These are phyloP conservation scores for Aethionema arabicum DNA, from an alignment of 345 rosid species.

Conservation along the genomic window DNA sequence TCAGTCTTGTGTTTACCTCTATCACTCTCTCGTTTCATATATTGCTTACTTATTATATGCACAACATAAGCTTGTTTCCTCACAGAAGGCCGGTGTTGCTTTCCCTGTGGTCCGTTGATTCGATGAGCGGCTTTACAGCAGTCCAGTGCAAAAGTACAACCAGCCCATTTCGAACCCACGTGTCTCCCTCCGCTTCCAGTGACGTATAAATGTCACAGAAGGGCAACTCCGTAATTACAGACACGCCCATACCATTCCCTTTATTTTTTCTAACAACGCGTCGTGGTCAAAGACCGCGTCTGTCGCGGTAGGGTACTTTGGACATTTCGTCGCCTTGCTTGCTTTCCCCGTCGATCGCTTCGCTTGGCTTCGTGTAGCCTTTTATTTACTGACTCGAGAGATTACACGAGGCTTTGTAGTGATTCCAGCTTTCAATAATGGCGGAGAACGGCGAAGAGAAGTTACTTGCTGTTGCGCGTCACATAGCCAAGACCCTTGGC, in stretches of 20 bases:
- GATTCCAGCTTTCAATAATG: conserved; percentile 27
- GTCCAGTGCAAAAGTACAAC: too few species aligned
- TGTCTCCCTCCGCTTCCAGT: too few species aligned
- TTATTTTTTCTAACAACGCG: conserved; percentile 37
- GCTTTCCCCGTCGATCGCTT: conserved; percentile 26
- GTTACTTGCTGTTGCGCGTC: conserved; percentile 81
- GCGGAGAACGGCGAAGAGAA: conserved; percentile 90
- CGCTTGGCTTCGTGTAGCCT: background rate
- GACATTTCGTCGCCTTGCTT: conserved; percentile 28
- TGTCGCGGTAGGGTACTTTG: conserved; percentile 2
- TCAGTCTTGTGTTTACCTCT: too few species aligned
- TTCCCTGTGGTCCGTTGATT: too few species aligned
- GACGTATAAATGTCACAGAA: too few species aligned
- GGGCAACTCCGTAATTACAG: conserved; percentile 4
- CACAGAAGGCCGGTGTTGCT: too few species aligned
- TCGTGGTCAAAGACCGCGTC: conserved; percentile 37
- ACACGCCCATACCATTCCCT: conserved; percentile 28
- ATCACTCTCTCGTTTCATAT: too few species aligned
- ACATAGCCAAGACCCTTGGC: conserved; percentile 90
- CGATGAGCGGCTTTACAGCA: too few species aligned
- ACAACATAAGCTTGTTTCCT: too few species aligned
- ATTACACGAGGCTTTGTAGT: conserved; percentile 6
- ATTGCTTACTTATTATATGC: too few species aligned
- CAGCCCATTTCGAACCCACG: too few species aligned
- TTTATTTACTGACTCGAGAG: conserved; percentile 9